A percentile compares a stretch with the other conserved stretches of the same genome.
phyloP scores from a whole-genome alignment of 345 rosid species.

The Pistacia integerrima region DNA sequence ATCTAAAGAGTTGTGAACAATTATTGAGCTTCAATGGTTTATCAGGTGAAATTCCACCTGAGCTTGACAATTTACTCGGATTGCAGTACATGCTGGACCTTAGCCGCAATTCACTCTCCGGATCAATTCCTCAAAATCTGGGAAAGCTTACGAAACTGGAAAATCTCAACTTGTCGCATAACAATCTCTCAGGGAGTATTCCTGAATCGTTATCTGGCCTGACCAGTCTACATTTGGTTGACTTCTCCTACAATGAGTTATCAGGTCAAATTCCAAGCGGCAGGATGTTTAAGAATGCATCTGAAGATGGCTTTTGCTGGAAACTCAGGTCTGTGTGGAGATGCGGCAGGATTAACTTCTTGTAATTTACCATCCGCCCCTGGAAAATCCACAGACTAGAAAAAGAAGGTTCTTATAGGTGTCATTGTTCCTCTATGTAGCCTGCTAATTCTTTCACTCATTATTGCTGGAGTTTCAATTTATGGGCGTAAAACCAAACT shows the following conservation, averaged over 20 bases:
- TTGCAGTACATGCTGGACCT: conserved; percentile 55
- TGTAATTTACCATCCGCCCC: conserved; percentile 24
- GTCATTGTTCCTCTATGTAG: conserved; percentile 41
- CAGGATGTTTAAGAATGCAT: conserved; percentile 43
- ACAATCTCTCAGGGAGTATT: conserved; percentile 53
- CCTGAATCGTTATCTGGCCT: conserved; percentile 48
- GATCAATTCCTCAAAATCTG: conserved; percentile 47
- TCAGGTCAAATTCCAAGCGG: conserved; percentile 51
- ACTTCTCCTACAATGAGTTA: conserved; percentile 61
- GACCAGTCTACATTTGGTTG: conserved; percentile 46
- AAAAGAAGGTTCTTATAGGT: conserved; percentile 37
- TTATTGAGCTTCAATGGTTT: conserved; percentile 60
- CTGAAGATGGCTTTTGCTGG: conserved; percentile 40
- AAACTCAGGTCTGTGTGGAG: conserved; percentile 67
- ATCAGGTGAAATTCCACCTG: conserved; percentile 48
- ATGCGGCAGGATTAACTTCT: conserved; percentile 39
- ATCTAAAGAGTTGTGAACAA: conserved; percentile 41
- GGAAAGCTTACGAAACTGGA: conserved; percentile 43
- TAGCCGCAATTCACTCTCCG: conserved; percentile 66
- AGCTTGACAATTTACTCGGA: conserved; percentile 41
- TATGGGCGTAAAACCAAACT: conserved; percentile 16
- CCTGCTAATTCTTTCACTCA: conserved; percentile 25
- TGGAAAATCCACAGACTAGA: conserved; percentile 24
- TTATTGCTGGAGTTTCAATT: conserved; percentile 16
- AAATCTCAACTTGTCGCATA: conserved; percentile 56